phyloP scores from a whole-genome alignment of 176 grass and related monocot species.

The Phyllostachys edulis region DNA sequence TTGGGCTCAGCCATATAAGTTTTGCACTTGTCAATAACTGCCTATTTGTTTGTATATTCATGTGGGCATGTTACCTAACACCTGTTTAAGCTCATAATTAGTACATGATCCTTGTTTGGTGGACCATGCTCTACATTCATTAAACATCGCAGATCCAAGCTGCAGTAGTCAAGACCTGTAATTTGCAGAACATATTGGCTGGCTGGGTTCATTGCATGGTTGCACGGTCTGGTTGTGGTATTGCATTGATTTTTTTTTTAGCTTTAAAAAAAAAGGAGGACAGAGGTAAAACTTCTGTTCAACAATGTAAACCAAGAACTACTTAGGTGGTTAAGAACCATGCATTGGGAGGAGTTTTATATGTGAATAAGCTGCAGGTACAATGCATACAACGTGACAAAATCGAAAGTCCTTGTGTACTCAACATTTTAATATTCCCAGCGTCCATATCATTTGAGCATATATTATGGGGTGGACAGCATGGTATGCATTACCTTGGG shows the following conservation, averaged over 20 bases:
- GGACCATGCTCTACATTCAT: neutral
- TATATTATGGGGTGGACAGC: neutral
- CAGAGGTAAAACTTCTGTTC: too few relatives aligned
- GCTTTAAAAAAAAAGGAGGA: neutral
- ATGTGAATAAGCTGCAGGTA: too few relatives aligned
- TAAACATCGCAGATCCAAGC: slow-evolving; percentile 8
- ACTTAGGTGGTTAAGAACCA: neutral
- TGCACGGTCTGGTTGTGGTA: neutral
- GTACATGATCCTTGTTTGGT: neutral
- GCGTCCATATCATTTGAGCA: neutral
- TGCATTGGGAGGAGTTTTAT: too few relatives aligned
- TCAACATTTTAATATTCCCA: neutral
- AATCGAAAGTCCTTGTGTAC: neutral
- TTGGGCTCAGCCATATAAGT: neutral
- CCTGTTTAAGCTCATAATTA: neutral
- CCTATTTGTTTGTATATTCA: neutral
- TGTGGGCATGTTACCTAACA: neutral
- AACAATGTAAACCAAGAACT: neutral
- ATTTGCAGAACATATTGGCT: neutral
- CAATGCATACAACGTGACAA: neutral
- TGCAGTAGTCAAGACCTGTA: neutral
- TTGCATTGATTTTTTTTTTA: neutral
- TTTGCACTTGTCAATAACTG: neutral
- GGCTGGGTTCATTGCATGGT: neutral
- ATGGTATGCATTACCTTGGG: neutral